A percentile compares a stretch with the other conserved stretches of the same genome.
phyloP scores from a whole-genome alignment of 345 rosid genomes.

The Brassica incana region DNA sequence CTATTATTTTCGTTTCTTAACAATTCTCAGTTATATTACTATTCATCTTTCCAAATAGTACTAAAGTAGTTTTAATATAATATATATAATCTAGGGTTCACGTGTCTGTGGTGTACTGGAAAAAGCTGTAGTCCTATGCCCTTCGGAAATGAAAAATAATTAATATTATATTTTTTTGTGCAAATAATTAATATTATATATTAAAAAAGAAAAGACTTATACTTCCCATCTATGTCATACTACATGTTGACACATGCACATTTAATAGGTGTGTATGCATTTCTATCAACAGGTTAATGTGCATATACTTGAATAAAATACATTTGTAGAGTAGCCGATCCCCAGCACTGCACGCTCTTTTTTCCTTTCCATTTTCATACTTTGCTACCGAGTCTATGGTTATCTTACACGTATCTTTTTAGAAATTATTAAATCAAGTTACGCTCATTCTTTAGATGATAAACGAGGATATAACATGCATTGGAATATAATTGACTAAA shows the following conservation, averaged over 20 bases:
- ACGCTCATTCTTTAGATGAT: not conserved
- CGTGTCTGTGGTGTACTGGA: no score
- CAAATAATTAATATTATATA: no score
- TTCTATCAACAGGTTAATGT: not conserved
- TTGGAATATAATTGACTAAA: not conserved
- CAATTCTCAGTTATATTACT: no score
- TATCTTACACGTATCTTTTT: not conserved
- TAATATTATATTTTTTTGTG: no score
- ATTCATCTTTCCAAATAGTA: no score
- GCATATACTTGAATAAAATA: not conserved
- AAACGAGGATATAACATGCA: not conserved
- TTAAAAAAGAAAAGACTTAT: not conserved
- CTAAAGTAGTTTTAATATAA: no score
- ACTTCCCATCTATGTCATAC: slow-evolving; percentile 17
- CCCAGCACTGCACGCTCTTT: not conserved
- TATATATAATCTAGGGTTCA: no score
- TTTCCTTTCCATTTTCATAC: not conserved
- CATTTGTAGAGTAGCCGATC: slow-evolving; percentile 12
- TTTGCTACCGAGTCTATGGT: not conserved
- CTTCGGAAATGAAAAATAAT: no score
- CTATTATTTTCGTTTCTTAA: no score
- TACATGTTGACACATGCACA: slow-evolving; percentile 35
- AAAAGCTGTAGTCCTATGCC: no score
- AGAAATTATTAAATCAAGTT: not conserved
- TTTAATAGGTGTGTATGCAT: slow-evolving; percentile 9